A percentile compares a stretch with the other conserved stretches of the same genome.
phyloP scores from a whole-genome alignment of 768 basidiomycete genomes.

The Naganishia friedmannii region DNA sequence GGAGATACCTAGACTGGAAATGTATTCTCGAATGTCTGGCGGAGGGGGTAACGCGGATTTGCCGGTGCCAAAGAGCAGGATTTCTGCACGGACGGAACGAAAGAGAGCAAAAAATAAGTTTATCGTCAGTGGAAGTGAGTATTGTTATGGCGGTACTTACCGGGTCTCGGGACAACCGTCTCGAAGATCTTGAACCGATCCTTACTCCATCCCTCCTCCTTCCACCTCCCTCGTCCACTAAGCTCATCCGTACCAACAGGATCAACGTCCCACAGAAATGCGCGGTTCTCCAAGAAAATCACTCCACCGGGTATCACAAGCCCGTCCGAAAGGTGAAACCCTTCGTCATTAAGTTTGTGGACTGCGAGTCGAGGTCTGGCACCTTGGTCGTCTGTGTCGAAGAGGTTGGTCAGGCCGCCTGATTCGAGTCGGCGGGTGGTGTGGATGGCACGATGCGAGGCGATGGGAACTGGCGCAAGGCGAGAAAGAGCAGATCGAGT shows the following conservation, averaged over 20 bases:
- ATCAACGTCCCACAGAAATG: constrained; percentile 86
- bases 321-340: constrained; percentile 56
- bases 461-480: not conserved
- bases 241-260: constrained; percentile 44
- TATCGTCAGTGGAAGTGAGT: not conserved
- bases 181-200: constrained; percentile 80
- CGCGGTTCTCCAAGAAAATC: constrained; percentile 79
- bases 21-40: constrained; percentile 62
- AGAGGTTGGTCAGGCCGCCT: constrained; percentile 29
- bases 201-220: constrained; percentile 65
- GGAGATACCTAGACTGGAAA: constrained; percentile 76
- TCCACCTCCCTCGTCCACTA: constrained; percentile 44
- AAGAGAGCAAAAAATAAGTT: not conserved
- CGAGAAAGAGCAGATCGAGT: not conserved
- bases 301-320: constrained; percentile 72
- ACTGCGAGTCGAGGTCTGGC: constrained; percentile 39
- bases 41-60: constrained; percentile 68
- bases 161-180: constrained; percentile 76
- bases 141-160: constrained; percentile 57
- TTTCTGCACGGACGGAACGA: constrained; percentile 59
- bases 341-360: constrained; percentile 43
- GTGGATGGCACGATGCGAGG: constrained; percentile 1
- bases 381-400: constrained; percentile 25
- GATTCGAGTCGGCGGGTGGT: not conserved
- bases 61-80: constrained; percentile 85